Conservation (phyloP, 805 yeast genomes). For the Yarrowia alimentaria region DNA sequence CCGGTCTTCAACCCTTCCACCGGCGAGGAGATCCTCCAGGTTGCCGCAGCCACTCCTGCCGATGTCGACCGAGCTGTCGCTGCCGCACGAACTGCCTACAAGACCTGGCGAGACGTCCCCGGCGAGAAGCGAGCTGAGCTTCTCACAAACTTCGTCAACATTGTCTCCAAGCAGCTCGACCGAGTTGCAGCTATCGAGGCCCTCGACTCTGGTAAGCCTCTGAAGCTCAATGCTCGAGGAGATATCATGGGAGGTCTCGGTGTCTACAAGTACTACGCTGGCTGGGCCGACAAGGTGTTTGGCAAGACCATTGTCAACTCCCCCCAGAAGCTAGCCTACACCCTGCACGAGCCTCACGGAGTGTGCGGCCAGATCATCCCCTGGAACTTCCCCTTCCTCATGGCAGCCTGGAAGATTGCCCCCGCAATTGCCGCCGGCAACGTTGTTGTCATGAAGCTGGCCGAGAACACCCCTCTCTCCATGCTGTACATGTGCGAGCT, state of each 20-base stretch:
- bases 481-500: conserved; percentile 58
- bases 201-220: conserved; percentile 86
- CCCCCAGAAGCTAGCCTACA: conserved; percentile 60
- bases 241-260: conserved; percentile 61
- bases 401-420: conserved; percentile 80
- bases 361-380: conserved; percentile 71
- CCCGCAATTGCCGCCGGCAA: conserved; percentile 85
- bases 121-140: conserved; percentile 66
- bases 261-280: conserved; percentile 65
- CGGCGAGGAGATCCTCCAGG: conserved; percentile 60
- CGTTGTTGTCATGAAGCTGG: conserved; percentile 67
- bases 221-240: conserved; percentile 37
- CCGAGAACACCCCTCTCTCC: conserved; percentile 75
- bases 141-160: conserved; percentile 70
- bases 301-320: conserved; percentile 67
- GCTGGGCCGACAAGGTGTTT: conserved; percentile 68
- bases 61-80: conserved; percentile 80
- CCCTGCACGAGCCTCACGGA: conserved; percentile 65
- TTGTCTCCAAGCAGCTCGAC: conserved; percentile 70
- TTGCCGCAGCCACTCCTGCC: conserved; percentile 70
- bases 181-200: conserved; percentile 79
- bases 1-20: conserved; percentile 45
- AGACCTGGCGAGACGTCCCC: conserved; percentile 65
- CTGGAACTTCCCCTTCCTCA: conserved; percentile 68
- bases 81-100: conserved; percentile 78